Base-by-base conservation (phyloP, 345 rosid species). In the Gossypium anomalum region DNA sequence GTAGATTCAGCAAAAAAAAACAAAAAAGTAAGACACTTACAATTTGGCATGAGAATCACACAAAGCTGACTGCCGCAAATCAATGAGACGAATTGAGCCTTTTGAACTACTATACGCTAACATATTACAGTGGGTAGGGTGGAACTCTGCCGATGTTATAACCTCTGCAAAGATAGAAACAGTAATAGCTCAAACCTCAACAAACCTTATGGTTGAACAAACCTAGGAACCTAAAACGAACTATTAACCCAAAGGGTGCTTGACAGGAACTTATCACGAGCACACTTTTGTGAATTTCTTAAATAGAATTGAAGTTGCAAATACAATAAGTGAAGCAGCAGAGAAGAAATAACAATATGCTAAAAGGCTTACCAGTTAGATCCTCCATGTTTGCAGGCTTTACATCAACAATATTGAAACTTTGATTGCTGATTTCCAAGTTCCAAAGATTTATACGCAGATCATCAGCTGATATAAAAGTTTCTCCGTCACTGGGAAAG, bases 41-140 rank as follows among this genome's bases (percentile, higher is more conserved):
- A 96, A 81, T 86, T 92, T 96, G 77, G 98, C 86, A 79, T 92
- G 97, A 75, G 92, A 86, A 82, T 96, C 99, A 48, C 98, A 92
- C 64, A 96, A 86, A 65, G 99, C 99, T 79, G 99, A 93, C 60
- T 93, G 99, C 75, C 99, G 92, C 86, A 96, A 78, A 85, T 96
- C 99, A 85, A 96, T 83, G 62, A 96, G 90, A 78, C 98, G 92
- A 82, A 96, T 86, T 71, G 97, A 96, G 80, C 99, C 99, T 81
- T 91, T 96, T 9, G 99, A 96, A 89, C 99, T 96, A 89, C 99
- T 93, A 82, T 96, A 96, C 66, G 95, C 99, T 83, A 96, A 83
- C 79, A 65, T 87, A 80, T 96, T 93, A 81, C 99, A 96, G 75
- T 93, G 98, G 59, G 83, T 85, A 77, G 99, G 99, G 78, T 96